Base-by-base conservation (phyloP, 129 eudicot genomes). In the Flaveria linearis region DNA sequence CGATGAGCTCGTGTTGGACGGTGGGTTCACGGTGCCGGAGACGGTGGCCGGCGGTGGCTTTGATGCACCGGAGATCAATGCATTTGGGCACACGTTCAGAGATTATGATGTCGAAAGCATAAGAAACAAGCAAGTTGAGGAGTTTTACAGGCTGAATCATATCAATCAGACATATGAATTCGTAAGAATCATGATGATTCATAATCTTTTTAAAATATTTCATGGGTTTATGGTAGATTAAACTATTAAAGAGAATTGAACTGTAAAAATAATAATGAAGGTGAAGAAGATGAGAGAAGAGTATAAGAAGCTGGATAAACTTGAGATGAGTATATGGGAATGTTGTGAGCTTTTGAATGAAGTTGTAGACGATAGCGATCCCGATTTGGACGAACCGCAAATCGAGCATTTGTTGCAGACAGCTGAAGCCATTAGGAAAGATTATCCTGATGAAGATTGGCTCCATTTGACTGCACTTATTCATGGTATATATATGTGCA, bases 251-350 rank as follows among this genome's bases (percentile, higher is more conserved):
- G 14, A 4, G 11, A 30, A 15, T 69, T 45, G 68, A 58, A 68
- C 57, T 58, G 16, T 18, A 41, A 52, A 2, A 1, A 42, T 55
- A 2, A 55, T 13, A 47, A 20, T 80, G 84, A 56, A 92, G 98
- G 98, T 88, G 73, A 87, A 84, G 78, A 88, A 57, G 68, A 90
- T 90, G 97, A 93, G 92, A 55, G 96, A 88, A 42, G 89, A 88
- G 76, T 90, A 86, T 57, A 83, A 78, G 62, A 93, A 88, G 73
- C 52, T 93, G 77, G 85, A 90, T 60, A 93, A 85, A 51, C 50
- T 79, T 16, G 92, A 85, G 56, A 93, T 93, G 98, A 88, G 97
- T 83, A 93, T 93, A 2, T 93, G 98, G 98, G 98, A 93, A 73
- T 93, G 98, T 41, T 93, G 97, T 77, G 97, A 88, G 69, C 82